Evolutionary conservation across 208 protist species (phyloP).

Genomic region (Crithidia acanthocephali): DNA sequence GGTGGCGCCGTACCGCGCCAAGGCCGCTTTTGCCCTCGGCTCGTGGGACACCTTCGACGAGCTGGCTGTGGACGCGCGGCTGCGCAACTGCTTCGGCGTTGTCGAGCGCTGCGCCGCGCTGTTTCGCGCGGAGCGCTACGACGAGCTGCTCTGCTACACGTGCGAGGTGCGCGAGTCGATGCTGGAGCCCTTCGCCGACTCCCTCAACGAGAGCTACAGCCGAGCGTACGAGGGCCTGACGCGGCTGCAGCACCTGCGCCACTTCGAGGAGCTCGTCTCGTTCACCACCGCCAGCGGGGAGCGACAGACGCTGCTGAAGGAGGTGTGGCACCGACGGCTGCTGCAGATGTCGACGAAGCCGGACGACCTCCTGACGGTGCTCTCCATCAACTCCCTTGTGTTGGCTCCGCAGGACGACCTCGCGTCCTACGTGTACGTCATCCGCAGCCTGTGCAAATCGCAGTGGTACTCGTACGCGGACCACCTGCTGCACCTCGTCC

Average conservation of each 20-base stretch:
- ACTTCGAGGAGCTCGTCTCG: conserved; percentile 99
- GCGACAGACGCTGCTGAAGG: conserved; percentile 59
- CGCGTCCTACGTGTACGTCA: conserved; percentile 96
- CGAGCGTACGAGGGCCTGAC: conserved; percentile 95
- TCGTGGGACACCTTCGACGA: conserved; percentile 83
- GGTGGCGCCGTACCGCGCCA: conserved; percentile 79
- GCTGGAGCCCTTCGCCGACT: conserved; percentile 80
- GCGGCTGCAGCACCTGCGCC: conserved; percentile 97
- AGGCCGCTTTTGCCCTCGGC: conserved; percentile 80
- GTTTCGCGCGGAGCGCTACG: conserved; percentile 62
- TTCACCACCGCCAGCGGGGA: conserved; percentile 87
- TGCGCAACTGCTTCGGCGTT: conserved; percentile 59
- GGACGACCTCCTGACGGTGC: conserved; percentile 93
- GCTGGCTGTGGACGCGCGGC: conserved; percentile 41
- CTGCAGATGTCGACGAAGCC: conserved; percentile 88
- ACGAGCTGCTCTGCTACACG: conserved; percentile 66
- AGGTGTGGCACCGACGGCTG: conserved; percentile 93
- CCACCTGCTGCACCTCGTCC: conserved; percentile 68
- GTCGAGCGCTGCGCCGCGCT: conserved; percentile 82
- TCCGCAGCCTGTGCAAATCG: conserved; percentile 84
- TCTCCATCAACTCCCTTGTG: conserved; percentile 97
- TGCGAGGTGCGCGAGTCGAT: conserved; percentile 62
- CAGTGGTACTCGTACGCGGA: conserved; percentile 80
- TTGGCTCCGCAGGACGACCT: conserved; percentile 92
- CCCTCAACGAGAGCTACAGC: conserved; percentile 88